A percentile compares a stretch with the other conserved stretches of the same genome.
phyloP scores from a whole-genome alignment of 2,329 filamentous ascomycete genomes.

The Venturiaceae sp. region DNA sequence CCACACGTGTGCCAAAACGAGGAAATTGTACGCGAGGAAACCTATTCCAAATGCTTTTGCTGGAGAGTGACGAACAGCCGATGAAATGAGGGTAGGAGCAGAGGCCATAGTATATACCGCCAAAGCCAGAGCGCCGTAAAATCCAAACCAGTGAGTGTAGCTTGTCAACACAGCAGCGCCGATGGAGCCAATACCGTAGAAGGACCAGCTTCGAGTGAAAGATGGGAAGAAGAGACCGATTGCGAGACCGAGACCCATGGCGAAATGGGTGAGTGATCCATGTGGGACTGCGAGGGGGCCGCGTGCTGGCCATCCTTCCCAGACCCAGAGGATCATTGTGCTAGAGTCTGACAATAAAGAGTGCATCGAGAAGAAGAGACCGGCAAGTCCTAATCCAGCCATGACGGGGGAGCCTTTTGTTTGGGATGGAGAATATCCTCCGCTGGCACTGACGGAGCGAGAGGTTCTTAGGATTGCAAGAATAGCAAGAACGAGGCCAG shows the following conservation, averaged over 20 bases:
- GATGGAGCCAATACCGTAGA: slow-evolving; percentile 66
- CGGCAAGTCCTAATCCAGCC: slow-evolving; percentile 69
- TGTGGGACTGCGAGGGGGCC: slow-evolving; percentile 86
- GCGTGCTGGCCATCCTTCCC: slow-evolving; percentile 88
- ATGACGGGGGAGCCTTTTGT: slow-evolving; percentile 59
- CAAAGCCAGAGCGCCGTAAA: slow-evolving; percentile 68
- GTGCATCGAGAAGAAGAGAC: slow-evolving; percentile 80
- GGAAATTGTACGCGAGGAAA: slow-evolving; percentile 84
- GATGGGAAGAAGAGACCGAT: slow-evolving; percentile 65
- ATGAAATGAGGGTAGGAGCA: slow-evolving; percentile 63
- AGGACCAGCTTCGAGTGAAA: slow-evolving; percentile 66
- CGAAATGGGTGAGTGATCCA: slow-evolving; percentile 73
- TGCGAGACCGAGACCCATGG: slow-evolving; percentile 75
- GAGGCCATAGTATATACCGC: slow-evolving; percentile 76
- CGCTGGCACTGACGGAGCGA: slow-evolving; percentile 45
- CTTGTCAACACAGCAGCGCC: slow-evolving; percentile 71
- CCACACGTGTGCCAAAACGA: slow-evolving; percentile 98
- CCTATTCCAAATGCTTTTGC: slow-evolving; percentile 77
- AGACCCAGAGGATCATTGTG: slow-evolving; percentile 98
- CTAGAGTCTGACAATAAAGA: slow-evolving; percentile 92
- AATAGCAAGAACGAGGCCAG: slow-evolving; percentile 66
- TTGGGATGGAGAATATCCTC: slow-evolving; percentile 20
- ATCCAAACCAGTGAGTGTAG: slow-evolving; percentile 78
- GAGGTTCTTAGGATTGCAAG: slow-evolving; percentile 69
- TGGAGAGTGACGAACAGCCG: slow-evolving; percentile 67